phyloP scores from a whole-genome alignment of 164 flowering plant genomes.

The Hamamelis virginiana region DNA sequence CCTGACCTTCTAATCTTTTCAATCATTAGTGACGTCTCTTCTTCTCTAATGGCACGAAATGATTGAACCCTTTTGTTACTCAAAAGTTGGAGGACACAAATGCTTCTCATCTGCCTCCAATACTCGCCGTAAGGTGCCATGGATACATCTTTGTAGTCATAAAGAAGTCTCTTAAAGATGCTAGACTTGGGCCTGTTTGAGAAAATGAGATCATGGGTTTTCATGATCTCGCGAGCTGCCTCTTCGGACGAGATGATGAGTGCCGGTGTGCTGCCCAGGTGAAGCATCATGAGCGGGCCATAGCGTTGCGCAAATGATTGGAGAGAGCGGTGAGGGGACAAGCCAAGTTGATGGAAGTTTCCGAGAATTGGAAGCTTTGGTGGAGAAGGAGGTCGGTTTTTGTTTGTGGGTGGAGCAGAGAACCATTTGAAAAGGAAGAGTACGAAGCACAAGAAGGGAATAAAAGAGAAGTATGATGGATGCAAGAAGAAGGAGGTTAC shows the following conservation, averaged over 20 bases:
- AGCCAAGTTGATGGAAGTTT: constrained; percentile 17
- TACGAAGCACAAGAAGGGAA: no score
- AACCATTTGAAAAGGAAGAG: no score
- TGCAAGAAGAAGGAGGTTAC: no score
- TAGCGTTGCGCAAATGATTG: constrained; percentile 3
- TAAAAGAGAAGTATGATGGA: no score
- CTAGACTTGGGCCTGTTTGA: constrained; percentile 9
- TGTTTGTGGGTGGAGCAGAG: no score
- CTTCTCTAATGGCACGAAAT: constrained; percentile 21
- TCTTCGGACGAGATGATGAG: constrained; percentile 11
- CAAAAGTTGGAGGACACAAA: constrained; percentile 25
- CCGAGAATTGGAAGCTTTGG: constrained; percentile 14
- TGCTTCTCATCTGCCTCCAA: constrained; percentile 28
- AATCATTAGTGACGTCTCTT: constrained; percentile 16
- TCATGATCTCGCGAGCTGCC: constrained; percentile 9
- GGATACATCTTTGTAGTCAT: constrained; percentile 17
- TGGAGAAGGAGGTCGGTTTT: constrained; percentile 7
- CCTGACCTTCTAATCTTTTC: neutral
- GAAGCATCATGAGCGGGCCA: constrained; percentile 9
- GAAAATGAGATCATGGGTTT: constrained; percentile 12
- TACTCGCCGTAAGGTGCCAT: constrained; percentile 25
- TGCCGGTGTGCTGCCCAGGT: constrained; percentile 3
- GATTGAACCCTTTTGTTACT: constrained; percentile 29
- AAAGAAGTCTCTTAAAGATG: constrained; percentile 9
- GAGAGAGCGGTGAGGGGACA: constrained; percentile 9